Base-by-base conservation (phyloP, 2,329 filamentous ascomycete species). In the Fusarium pseudograminearum region DNA sequence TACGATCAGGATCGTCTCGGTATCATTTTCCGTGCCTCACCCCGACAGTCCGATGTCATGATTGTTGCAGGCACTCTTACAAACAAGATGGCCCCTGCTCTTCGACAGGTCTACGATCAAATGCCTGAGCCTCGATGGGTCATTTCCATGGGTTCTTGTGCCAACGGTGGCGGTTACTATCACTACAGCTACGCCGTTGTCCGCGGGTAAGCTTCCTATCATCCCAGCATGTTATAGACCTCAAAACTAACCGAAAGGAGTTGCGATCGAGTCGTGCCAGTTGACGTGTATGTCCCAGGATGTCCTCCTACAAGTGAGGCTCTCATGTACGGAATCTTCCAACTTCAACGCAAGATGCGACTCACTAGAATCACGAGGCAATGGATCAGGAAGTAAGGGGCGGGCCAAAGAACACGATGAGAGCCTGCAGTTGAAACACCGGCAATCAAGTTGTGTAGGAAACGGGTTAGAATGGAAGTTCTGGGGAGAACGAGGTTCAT, bases 81-180 rank as follows among this genome's bases (percentile, higher is more conserved):
- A 74, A 97, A 97, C 86, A 97, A 97, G 85, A 97, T 97, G 94
- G 93, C 93, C 2, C 93, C 94, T 4, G 94, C 94, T 34, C 84
- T 97, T 77, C 87, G 94, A 80, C 93, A 96, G 82, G 91, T 97
- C 67, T 97, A 97, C 83, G 94, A 97, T 80, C 94, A 97, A 85
- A 97, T 97, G 93, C 93, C 93, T 31, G 93, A 97, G 33, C 93
- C 93, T 20, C 87, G 91, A 77, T 97, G 93, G 93, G 93, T 95
- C 74, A 80, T 89, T 76, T 92, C 89, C 74, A 95, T 95, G 92
- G 92, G 92, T 15, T 92, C 89, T 76, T 95, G 92, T 79, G 92
- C 92, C 65, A 94, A 94, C 80, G 92, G 92, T 53, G 92, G 92
- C 66, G 92, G 92, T 56, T 95, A 95, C 83, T 94, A 95, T 80